These are phyloP conservation scores for Microsporum canis DNA, from an alignment of 2,329 filamentous ascomycete species.

Conservation along the genomic window DNA sequence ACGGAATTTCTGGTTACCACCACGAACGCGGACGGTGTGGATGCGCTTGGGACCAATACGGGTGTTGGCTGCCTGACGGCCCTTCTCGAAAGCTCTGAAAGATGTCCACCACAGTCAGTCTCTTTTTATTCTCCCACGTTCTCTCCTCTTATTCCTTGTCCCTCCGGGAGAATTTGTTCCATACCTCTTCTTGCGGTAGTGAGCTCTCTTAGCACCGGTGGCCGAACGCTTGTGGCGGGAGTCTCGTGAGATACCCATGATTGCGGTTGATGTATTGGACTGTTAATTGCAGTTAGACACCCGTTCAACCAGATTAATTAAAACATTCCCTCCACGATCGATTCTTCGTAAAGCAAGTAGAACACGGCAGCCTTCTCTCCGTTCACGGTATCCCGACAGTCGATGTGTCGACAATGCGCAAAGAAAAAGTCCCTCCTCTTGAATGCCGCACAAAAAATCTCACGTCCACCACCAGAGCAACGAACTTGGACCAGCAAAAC, in stretches of 20 bases:
- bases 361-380: background rate
- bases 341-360: background rate
- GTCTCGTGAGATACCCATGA: slow-evolving; percentile 99
- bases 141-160: background rate
- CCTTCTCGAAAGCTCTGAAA: slow-evolving; percentile 99
- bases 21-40: slow-evolving; percentile 91
- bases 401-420: background rate
- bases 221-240: slow-evolving; percentile 99
- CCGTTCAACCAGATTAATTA: background rate
- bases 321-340: background rate
- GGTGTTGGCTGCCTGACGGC: slow-evolving; percentile 98
- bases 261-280: slow-evolving; percentile 56
- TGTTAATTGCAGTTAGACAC: slow-evolving; percentile 16
- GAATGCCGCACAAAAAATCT: background rate
- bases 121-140: background rate
- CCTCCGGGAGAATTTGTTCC: slow-evolving; percentile 17
- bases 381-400: background rate
- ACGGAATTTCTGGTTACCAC: slow-evolving; percentile 99
- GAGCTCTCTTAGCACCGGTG: slow-evolving; percentile 93
- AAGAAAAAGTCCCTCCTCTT: background rate
- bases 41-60: slow-evolving; percentile 96
- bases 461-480: background rate
- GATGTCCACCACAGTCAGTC: slow-evolving; percentile 5
- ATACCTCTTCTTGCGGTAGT: slow-evolving; percentile 60
- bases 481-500: slow-evolving; percentile 4